Conservation (phyloP, 2,329 filamentous ascomycete genomes). For the Cercospora zeae-maydis region DNA sequence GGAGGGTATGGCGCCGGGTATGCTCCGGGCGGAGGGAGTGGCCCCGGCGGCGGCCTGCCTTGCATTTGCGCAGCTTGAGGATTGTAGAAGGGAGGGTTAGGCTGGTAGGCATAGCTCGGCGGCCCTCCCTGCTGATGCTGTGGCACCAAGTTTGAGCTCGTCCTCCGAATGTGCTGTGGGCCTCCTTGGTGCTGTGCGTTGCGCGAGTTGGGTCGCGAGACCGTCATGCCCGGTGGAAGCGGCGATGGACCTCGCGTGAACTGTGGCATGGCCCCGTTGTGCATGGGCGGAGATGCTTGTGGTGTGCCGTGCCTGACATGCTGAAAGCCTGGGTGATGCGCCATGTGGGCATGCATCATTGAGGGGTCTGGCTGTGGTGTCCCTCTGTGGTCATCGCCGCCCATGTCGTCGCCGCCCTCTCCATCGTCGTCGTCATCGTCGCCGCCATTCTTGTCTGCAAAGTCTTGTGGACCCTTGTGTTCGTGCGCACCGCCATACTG, state of each 20-base stretch:
- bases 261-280: constrained; percentile 65
- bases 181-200: constrained; percentile 62
- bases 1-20: constrained; percentile 33
- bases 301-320: constrained; percentile 79
- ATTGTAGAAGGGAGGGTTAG: constrained; percentile 82
- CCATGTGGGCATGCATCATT: constrained; percentile 46
- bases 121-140: constrained; percentile 50
- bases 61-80: constrained; percentile 50
- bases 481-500: constrained; percentile 92
- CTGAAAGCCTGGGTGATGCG: constrained; percentile 62
- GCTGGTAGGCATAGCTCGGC: constrained; percentile 73
- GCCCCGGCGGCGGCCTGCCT: constrained; percentile 32
- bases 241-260: constrained; percentile 75
- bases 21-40: constrained; percentile 23
- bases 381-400: constrained; percentile 55
- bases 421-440: constrained; percentile 74
- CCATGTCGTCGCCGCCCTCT: constrained; percentile 56
- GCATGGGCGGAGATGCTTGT: constrained; percentile 83
- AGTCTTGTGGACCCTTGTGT: constrained; percentile 92
- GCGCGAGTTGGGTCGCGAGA: constrained; percentile 72
- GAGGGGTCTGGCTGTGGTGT: constrained; percentile 63
- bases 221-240: constrained; percentile 62
- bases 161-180: constrained; percentile 63
- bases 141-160: constrained; percentile 68
- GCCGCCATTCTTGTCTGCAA: constrained; percentile 70